Conservation (phyloP, 345 rosid genomes). For the Eucalyptus fibrosa region DNA sequence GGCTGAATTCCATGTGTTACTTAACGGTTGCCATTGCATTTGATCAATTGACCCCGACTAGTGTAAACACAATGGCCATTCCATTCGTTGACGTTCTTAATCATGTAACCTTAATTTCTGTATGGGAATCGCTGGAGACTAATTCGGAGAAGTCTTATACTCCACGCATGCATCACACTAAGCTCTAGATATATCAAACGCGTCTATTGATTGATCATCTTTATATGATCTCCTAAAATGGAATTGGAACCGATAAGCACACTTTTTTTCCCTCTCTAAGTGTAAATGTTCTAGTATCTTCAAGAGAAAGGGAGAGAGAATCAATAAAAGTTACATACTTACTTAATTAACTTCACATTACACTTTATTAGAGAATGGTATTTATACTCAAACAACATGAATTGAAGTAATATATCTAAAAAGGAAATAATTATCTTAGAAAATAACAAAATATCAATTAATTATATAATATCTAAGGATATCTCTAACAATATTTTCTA, state of each 20-base stretch:
- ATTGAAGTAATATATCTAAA: neutral
- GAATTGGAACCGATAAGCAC: neutral
- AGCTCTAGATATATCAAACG: neutral
- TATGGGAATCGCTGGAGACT: neutral
- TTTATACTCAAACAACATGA: neutral
- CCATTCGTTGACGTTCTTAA: neutral
- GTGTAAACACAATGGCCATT: neutral
- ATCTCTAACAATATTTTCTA: neutral
- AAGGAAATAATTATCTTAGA: neutral
- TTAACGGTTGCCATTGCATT: neutral
- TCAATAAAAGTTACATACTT: neutral
- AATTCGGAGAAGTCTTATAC: neutral
- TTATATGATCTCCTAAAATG: neutral
- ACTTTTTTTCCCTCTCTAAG: neutral
- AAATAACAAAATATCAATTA: neutral
- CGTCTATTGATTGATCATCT: neutral
- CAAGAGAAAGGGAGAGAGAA: neutral
- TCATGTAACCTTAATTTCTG: neutral
- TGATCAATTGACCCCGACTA: neutral
- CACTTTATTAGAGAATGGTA: neutral
- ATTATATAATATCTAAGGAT: neutral
- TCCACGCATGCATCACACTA: neutral
- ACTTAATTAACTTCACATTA: neutral
- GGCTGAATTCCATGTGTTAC: neutral
- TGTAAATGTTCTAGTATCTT: neutral